Base-by-base conservation (phyloP, 805 yeast genomes). In the Yamadazyma insecticola region DNA sequence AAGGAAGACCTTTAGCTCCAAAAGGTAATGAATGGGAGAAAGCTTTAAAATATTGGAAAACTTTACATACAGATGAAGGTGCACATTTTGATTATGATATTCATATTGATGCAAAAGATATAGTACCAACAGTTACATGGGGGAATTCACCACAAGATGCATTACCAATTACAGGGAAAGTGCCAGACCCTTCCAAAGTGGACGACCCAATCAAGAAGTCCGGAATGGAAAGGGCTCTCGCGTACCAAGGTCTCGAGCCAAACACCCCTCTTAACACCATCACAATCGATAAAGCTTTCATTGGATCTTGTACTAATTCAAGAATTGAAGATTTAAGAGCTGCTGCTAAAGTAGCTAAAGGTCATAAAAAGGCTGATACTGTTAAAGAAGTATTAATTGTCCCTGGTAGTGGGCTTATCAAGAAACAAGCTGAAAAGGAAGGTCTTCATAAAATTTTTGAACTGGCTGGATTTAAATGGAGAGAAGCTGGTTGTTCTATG, bases 401-500 rank as follows among this genome's bases (percentile, higher is more conserved):
- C 27, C 98, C 98, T 30, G 98, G 98, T 36, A 89, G 97, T 15
- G 98, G 98, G 44, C 71, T 92, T 40, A 92, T 92, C 45, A 92
- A 90, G 66, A 67, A 70, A 39, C 94, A 86, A 63, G 98, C 98
- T 33, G 98, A 92, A 66, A 70, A 65, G 41, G 98, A 92, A 67
- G 98, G 98, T 32, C 72, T 92, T 36, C 92, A 92, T 60, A 84
- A 85, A 66, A 75, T 92, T 36, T 92, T 92, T 53, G 76, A 69
- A 51, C 86, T 78, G 29, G 97, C 98, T 30, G 97, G 96, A 13
- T 92, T 92, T 55, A 90, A 85, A 48, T 92, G 98, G 98, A 82
- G 98, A 70, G 98, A 92, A 68, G 97, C 98, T 44, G 98, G 98
- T 40, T 92, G 98, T 67, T 90, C 97, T 24, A 92, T 92, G 98